Evolutionary conservation across 148 eudicot species (phyloP).

Genomic region (Limonium bicolor): DNA sequence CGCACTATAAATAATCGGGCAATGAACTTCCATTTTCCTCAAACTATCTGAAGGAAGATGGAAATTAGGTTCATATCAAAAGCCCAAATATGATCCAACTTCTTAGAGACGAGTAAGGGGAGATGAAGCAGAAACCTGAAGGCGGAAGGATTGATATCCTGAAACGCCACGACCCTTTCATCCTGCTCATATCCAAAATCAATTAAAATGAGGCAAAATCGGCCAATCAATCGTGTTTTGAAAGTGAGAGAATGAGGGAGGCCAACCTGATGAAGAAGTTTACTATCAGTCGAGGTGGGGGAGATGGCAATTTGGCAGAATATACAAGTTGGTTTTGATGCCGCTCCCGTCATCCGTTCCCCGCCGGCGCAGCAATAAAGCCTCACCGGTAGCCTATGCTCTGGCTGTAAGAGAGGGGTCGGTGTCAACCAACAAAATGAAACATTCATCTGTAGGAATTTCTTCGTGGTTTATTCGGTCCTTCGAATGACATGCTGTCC

Average conservation of each 20-base stretch:
- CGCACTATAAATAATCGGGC: too few species aligned
- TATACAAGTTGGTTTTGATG: slow-evolving; percentile 29
- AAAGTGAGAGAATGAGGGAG: slow-evolving; percentile 1
- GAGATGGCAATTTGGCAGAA: slow-evolving; percentile 68
- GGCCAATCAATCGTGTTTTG: background rate
- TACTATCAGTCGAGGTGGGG: slow-evolving; percentile 34
- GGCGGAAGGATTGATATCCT: slow-evolving; percentile 73
- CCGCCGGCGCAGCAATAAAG: slow-evolving; percentile 77
- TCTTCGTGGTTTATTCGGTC: too few species aligned
- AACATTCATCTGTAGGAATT: too few species aligned
- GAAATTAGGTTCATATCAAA: too few species aligned
- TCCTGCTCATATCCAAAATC: slow-evolving; percentile 31
- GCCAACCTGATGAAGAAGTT: slow-evolving; percentile 44
- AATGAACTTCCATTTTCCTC: too few species aligned
- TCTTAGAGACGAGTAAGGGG: background rate
- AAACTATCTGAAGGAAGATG: too few species aligned
- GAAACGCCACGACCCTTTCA: slow-evolving; percentile 66
- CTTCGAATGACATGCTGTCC: too few species aligned
- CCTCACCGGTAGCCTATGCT: too few species aligned
- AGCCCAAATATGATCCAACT: too few species aligned
- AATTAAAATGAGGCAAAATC: too few species aligned
- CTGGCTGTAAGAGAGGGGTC: too few species aligned
- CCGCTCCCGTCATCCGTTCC: slow-evolving; percentile 35
- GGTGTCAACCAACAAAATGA: too few species aligned
- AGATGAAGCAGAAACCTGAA: slow-evolving; percentile 14